Evolutionary conservation across 352 stramenopile genomes (phyloP), one percentile per base, ranked within the genome.

Genomic region (Phytophthora colocasiae): DNA sequence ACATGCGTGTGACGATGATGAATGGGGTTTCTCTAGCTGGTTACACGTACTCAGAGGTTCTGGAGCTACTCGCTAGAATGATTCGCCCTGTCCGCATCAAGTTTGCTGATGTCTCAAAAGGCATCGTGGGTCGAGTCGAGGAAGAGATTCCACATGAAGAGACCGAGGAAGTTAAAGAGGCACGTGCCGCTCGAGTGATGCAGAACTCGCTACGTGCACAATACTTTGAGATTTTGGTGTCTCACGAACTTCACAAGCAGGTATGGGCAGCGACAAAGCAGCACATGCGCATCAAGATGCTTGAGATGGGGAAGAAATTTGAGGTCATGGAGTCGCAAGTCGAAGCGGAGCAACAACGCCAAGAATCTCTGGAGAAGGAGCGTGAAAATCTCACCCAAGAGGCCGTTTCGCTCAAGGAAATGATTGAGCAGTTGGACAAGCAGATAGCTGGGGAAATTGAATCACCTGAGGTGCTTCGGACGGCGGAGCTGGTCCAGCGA

Each of bases 1-100:
- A 89, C 32, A 94, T 96, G 82, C 80, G 88, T 19, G 88, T 96
- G 75, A 92, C 86, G 0, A 83, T 83, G 53, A 93, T 96, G 74
- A 89, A 92, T 59, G 84, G 85, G 9, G 78, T 91, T 31, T 75
- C 88, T 2, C 34, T 96, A 36, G 81, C 86, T 2, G 88, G 88
- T 0, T 95, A 83, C 61, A 93, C 86, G 11, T 96, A 95, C 65
- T 78, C 66, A 3, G 86, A 96, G 41, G 80, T 95, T 11, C 70
- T 96, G 8, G 88, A 96, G 47, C 67, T 88, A 41, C 74, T 96
- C 6, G 90, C 84, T 61, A 75, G 84, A 31, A 65, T 91, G 27
- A 56, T 69, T 6, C 81, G 88, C 14, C 88, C 88, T 26, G 66
- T 96, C 11, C 79, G 80, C 6, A 93, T 96, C 32, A 92, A 92